Evolutionary conservation across 805 yeast species (phyloP), one percentile per base, ranked within the genome.

Genomic region (Blastobotrys muscicola): DNA sequence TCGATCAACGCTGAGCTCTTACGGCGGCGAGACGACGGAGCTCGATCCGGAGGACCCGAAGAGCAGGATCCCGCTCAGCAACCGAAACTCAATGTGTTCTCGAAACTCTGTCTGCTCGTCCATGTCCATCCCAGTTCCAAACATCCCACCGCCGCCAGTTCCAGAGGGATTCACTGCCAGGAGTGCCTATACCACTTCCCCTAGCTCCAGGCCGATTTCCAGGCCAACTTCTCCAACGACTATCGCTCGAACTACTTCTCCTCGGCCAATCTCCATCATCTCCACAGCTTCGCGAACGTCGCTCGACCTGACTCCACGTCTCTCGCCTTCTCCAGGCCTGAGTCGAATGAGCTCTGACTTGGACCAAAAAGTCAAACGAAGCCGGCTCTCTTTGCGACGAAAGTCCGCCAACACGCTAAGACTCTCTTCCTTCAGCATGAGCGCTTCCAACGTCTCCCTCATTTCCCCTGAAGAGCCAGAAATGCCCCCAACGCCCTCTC

Each of bases 301-400:
- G 6, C 26, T 20, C 6, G 26, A 20, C 26, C 26, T 20, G 26
- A 20, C 26, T 6, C 26, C 26, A 20, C 26, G 26, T 4, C 26
- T 20, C 6, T 20, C 29, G 26, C 26, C 26, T 4, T 20, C 26
- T 6, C 26, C 4, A 4, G 26, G 26, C 34, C 43, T 47, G 4
- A 38, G 36, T 31, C 34, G 47, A 12, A 44, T 41, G 33, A 44
- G 38, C 42, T 41, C 45, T 15, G 48, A 47, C 31, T 29, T 44
- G 6, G 50, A 47, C 13, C 38, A 41, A 9, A 16, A 42, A 12
- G n/a, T 42, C 15, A 41, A 38, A n/a, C 34, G 43, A 3, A 38
- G 48, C 37, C 41, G 48, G 9, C 33, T 41, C 23, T 44, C 47
- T 4, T 32, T 47, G 10, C 41, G 47, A 6, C 44, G 46, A 26